These are phyloP conservation scores for Ganoderma leucocontextum DNA, from an alignment of 1,284 basidiomycete genomes.

Conservation along the genomic window DNA sequence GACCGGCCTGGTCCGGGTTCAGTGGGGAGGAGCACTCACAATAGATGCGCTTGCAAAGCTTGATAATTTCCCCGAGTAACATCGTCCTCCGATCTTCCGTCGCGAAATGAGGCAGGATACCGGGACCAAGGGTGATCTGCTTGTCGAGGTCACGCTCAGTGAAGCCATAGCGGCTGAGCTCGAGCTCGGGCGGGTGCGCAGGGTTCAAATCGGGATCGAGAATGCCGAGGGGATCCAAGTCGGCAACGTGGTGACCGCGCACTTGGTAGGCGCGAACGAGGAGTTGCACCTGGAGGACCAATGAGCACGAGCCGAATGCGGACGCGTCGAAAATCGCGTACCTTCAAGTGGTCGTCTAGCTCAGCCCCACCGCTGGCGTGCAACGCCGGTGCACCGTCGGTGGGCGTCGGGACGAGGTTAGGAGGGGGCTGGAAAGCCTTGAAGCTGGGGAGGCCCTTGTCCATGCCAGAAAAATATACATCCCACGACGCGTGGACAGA, in stretches of 20 bases:
- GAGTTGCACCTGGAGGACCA: constrained; percentile 80
- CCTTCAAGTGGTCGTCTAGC: constrained; percentile 95
- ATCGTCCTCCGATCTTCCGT: constrained; percentile 87
- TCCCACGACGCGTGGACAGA: constrained; percentile 97
- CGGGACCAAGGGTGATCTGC: constrained; percentile 93
- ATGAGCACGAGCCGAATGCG: constrained; percentile 11
- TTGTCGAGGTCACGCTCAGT: constrained; percentile 93
- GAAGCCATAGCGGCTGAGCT: constrained; percentile 94
- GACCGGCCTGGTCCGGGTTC: neutral
- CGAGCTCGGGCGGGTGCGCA: constrained; percentile 85
- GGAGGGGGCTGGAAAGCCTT: constrained; percentile 92
- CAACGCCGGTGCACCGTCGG: constrained; percentile 86
- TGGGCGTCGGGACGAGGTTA: constrained; percentile 68
- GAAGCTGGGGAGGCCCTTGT: constrained; percentile 85
- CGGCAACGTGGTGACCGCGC: constrained; percentile 95
- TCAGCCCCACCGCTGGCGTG: constrained; percentile 77
- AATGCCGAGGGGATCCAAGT: constrained; percentile 95
- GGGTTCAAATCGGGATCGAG: constrained; percentile 87
- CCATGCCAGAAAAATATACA: constrained; percentile 93
- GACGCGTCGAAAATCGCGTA: constrained; percentile 44
- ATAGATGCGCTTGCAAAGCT: constrained; percentile 93
- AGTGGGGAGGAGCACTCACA: constrained; percentile 61
- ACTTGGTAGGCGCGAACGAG: constrained; percentile 99
- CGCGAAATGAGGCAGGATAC: constrained; percentile 95
- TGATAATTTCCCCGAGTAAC: constrained; percentile 93